Base-by-base conservation (phyloP, 2,329 filamentous ascomycete genomes). In the Neofusicoccum umdonicola region DNA sequence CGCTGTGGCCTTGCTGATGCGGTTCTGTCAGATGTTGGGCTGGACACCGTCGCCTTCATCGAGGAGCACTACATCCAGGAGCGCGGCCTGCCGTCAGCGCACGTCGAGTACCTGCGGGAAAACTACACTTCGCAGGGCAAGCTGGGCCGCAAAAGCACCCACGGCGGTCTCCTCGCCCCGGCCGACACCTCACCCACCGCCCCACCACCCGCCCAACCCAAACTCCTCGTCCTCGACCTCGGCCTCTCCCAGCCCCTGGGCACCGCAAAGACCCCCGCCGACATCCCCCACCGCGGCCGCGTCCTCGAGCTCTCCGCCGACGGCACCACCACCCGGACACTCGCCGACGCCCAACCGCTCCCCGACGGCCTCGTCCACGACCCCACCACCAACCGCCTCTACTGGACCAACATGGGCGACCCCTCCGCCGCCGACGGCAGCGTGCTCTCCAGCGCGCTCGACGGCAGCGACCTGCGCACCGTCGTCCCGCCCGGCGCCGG, bases 21-120 rank as follows among this genome's bases (percentile, higher is more conserved):
- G 5, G 27, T 11, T 9, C 3, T 8, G 7, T 1, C 37, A 65
- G 64, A 74, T 8, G 79, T 85, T 22, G 83, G 83, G 0, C 73
- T 86, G 0, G 84, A 86, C 62, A 85, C 82, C 0, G 82, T 85
- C 3, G 76, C 79, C 0, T 79, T 83, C 57, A 85, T 86, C 60
- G 84, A 86, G 66, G 68, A 80, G 34, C 80, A 85, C 66, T 85
- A 86, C 68, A 75, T 85, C 63, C 67, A 77, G 2, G 83, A 85
- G 69, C 79, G 83, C 3, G 76, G 77, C 0, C 73, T 85, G 0
- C 69, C 75, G 1, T 60, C 72, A 0, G 71, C 71, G 2, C 74
- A 78, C 13, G 75, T 84, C 12, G 74, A 83, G 63, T 85, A 75
- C 66, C 72, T 86, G 2, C 72, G 78, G 17, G 71, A 74, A 5